phyloP scores from a whole-genome alignment of 2,329 filamentous ascomycete genomes.

The Onygenales sp. region DNA sequence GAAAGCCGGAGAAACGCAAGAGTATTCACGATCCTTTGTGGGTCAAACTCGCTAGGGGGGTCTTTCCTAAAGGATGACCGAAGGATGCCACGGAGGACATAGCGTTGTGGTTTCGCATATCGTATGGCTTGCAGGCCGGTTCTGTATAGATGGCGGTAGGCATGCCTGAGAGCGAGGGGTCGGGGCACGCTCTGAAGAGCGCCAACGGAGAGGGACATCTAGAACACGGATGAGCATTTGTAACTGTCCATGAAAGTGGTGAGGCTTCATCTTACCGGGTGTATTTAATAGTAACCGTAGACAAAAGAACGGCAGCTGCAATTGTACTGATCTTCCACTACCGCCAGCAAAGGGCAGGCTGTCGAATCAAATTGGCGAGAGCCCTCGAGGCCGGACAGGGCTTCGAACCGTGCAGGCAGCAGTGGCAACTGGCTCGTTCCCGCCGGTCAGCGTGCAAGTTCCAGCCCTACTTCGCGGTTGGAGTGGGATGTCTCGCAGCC shows the following conservation, averaged over 20 bases:
- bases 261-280: not conserved
- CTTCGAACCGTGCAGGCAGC: too few relatives aligned
- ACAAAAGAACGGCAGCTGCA: not conserved
- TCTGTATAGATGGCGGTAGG: slow-evolving; percentile 50
- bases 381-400: too few relatives aligned
- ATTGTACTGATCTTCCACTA: not conserved
- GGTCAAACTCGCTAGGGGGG: slow-evolving; percentile 27
- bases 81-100: slow-evolving; percentile 39
- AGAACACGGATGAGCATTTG: not conserved
- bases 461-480: too few relatives aligned
- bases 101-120: slow-evolving; percentile 48
- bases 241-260: not conserved
- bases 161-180: slow-evolving; percentile 32
- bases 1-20: slow-evolving; percentile 36
- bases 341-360: not conserved
- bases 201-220: slow-evolving; percentile 10
- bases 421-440: too few relatives aligned
- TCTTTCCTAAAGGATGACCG: slow-evolving; percentile 33
- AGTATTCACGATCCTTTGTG: slow-evolving; percentile 34
- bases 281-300: not conserved
- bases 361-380: not conserved
- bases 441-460: too few relatives aligned
- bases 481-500: too few relatives aligned
- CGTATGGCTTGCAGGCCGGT: slow-evolving; percentile 45
- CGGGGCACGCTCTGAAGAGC: slow-evolving; percentile 11